Evolutionary conservation across 2,329 filamentous ascomycete genomes (phyloP).

Genomic region (Bertia moriformis): DNA sequence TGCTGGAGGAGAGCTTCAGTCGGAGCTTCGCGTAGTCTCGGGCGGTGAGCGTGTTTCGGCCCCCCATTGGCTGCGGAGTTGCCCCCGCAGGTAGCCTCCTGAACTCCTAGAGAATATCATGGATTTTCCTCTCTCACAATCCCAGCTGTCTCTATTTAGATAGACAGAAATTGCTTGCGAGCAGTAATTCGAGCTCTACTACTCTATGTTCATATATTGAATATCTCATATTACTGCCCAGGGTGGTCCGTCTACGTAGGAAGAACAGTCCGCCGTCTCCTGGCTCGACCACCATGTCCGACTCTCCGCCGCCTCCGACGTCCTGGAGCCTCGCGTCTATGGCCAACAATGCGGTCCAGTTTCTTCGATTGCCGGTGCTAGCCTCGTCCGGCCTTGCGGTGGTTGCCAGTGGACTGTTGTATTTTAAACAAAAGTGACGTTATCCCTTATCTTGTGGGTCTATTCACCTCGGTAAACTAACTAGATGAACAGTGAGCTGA

Average conservation of each 20-base stretch:
- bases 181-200: no score
- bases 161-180: no score
- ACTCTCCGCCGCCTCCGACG: neutral
- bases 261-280: no score
- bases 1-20: neutral
- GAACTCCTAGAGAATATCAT: no score
- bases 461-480: neutral
- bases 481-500: slow-evolving; percentile 58
- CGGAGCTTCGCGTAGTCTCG: neutral
- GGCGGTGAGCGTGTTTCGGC: neutral
- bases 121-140: no score
- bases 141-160: no score
- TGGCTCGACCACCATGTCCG: neutral
- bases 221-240: no score
- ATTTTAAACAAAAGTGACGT: slow-evolving; percentile 56
- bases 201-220: no score
- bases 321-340: neutral
- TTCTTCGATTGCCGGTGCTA: slow-evolving; percentile 41
- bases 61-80: neutral
- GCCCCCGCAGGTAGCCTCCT: neutral
- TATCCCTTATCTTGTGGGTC: no score
- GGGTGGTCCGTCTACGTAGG: no score
- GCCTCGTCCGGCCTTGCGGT: slow-evolving; percentile 35
- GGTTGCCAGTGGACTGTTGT: slow-evolving; percentile 40
- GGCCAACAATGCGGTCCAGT: slow-evolving; percentile 22